Evolutionary conservation across 2,329 filamentous ascomycete genomes (phyloP).

Genomic region (Geoglossum cookeanum): DNA sequence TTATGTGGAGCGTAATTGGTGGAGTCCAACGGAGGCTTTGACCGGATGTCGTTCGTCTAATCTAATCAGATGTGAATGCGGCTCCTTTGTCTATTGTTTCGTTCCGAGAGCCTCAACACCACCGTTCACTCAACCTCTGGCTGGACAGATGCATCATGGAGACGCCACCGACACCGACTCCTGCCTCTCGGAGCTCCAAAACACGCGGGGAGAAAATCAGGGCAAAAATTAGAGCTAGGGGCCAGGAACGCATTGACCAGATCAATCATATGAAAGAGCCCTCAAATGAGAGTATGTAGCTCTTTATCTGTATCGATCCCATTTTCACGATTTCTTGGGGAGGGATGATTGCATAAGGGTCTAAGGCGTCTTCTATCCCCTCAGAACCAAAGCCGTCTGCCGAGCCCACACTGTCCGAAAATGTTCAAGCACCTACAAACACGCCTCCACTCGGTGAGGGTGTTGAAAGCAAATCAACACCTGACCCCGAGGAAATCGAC

Average conservation of each 20-base stretch:
- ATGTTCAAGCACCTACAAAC: constrained; percentile 18
- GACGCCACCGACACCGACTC: background rate
- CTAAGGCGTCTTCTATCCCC: background rate
- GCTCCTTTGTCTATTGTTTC: no score
- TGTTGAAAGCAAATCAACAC: constrained; percentile 8
- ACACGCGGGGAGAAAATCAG: constrained; percentile 62
- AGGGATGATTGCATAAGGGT: constrained; percentile 6
- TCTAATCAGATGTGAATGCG: background rate
- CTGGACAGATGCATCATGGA: background rate
- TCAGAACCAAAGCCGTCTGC: constrained; percentile 7
- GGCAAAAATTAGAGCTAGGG: constrained; percentile 58
- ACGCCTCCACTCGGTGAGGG: constrained; percentile 16
- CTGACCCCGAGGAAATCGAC: constrained; percentile 16
- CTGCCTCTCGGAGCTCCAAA: constrained; percentile 40
- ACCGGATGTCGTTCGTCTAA: background rate
- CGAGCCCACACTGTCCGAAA: background rate
- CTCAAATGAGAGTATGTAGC: constrained; percentile 25
- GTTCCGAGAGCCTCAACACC: background rate
- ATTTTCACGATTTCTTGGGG: background rate
- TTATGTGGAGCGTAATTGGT: background rate
- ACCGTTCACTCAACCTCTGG: background rate
- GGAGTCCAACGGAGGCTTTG: background rate
- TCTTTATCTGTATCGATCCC: background rate
- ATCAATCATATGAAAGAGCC: constrained; percentile 49
- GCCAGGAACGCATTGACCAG: constrained; percentile 48